Evolutionary conservation across 140 eudicot species (phyloP).

Genomic region (Senecio squalidus): DNA sequence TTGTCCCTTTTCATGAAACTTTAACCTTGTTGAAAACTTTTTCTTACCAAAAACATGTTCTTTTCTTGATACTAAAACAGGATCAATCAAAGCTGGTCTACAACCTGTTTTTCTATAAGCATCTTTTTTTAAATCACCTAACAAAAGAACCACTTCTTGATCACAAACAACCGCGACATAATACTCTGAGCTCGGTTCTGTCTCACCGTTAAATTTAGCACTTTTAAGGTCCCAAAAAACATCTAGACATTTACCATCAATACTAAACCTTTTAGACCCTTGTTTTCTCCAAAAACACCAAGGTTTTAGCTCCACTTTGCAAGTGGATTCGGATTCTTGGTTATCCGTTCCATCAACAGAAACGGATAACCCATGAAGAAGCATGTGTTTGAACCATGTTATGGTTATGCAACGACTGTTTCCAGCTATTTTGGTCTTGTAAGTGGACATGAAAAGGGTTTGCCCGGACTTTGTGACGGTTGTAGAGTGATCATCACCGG

Average conservation of each 20-base stretch:
- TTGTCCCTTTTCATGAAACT: conserved; percentile 62
- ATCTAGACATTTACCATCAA: conserved; percentile 39
- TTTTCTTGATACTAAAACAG: conserved; percentile 57
- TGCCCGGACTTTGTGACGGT: conserved; percentile 71
- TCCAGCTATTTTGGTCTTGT: conserved; percentile 57
- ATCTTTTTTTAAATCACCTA: conserved; percentile 74
- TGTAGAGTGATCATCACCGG: conserved; percentile 36
- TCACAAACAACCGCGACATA: conserved; percentile 80
- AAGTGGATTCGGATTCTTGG: conserved; percentile 36
- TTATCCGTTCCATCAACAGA: conserved; percentile 50
- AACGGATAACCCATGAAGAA: conserved; percentile 78
- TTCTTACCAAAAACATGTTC: conserved; percentile 84
- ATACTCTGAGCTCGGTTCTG: conserved; percentile 80
- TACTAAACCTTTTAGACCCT: conserved; percentile 62
- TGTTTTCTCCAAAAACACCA: conserved; percentile 96
- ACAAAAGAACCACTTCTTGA: conserved; percentile 70
- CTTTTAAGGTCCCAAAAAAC: conserved; percentile 80
- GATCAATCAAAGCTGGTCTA: conserved; percentile 70
- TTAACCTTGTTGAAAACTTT: conserved; percentile 54
- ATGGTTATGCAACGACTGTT: conserved; percentile 57
- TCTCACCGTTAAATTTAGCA: conserved; percentile 76
- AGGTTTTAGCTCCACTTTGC: conserved; percentile 91
- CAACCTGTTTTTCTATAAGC: conserved; percentile 82
- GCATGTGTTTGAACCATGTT: conserved; percentile 83
- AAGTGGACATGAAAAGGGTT: conserved; percentile 71